Base-by-base conservation (phyloP, 2,329 filamentous ascomycete genomes). In the Phyllosticta paracitricarpa region DNA sequence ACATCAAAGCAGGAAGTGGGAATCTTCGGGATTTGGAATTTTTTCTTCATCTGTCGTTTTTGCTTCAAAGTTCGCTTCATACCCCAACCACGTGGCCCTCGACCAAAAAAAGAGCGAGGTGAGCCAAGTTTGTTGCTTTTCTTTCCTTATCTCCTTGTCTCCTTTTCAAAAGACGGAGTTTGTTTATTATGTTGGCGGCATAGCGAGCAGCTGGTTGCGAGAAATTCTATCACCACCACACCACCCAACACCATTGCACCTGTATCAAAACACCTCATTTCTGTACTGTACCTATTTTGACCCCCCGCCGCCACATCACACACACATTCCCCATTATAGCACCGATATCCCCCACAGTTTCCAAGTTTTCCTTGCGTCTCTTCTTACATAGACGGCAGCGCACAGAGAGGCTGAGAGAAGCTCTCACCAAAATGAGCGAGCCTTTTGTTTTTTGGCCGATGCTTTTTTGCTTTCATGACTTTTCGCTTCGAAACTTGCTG, bases 1-100 rank as follows among this genome's bases (percentile, higher is more conserved):
- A 10, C 33, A 40, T 40, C 4, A 40, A 17, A 40, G 33, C 33
- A 40, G 14, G 33, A 40, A 40, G 33, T 12, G 10, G 33, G 33
- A 40, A 14, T 40, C 14, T 40, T 12, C 9, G 4, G 33, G 33
- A 24, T 56, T 51, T 60, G 58, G 58, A 53, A 56, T 57, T 53
- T 61, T 56, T 22, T 53, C 12, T 22, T 53, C 24, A 54, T 54
- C 56, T 53, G 54, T 61, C 54, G 54, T 57, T 52, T 61, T 60
- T 57, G 56, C 54, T 61, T 61, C 24, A 25, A 10, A 22, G 54
- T 61, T 61, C 59, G 59, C 59, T 61, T 61, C 59, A 61, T 61
- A 61, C 59, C 59, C 59, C 59, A 53, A 53, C 53, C 58, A 22
- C 51, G 19, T 54, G 58, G 58, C 58, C 58, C 53, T 24, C n/a